Percentiles rank a stretch among this genome's conserved stretches.
These are phyloP conservation scores for Nicotiana tabacum DNA, from an alignment of 257 asterid genomes.

Conservation along the genomic window DNA sequence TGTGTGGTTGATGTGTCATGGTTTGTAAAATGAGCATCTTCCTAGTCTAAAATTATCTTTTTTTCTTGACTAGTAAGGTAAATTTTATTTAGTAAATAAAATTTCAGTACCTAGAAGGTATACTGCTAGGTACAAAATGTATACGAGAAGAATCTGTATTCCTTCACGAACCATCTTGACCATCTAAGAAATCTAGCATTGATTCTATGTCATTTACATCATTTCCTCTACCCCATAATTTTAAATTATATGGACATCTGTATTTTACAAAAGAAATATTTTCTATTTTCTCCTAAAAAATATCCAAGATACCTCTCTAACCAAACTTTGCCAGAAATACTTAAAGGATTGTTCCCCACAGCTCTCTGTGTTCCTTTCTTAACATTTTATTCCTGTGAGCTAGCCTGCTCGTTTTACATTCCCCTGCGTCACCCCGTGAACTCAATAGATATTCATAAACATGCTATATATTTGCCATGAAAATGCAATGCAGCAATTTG, in stretches of 20 bases:
- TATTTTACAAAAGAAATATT: not conserved
- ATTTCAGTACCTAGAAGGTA: not conserved
- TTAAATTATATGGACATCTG: not conserved
- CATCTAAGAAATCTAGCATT: not conserved
- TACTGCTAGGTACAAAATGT: not conserved
- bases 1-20: conserved; percentile 1
- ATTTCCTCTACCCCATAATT: not conserved
- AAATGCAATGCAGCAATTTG: not conserved
- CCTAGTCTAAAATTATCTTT: not conserved
- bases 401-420: not conserved
- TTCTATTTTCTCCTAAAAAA: not conserved
- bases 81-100: not conserved
- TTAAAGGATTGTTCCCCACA: not conserved
- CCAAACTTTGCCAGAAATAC: not conserved
- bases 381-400: not conserved
- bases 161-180: not conserved
- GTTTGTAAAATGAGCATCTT: not conserved
- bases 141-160: not conserved
- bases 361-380: not conserved
- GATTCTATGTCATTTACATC: not conserved
- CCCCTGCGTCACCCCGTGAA: not conserved
- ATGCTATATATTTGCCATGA: not conserved
- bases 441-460: not conserved
- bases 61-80: not conserved
- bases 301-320: not conserved